Conservation (phyloP, 345 rosid species). For the Clarkia xantiana region DNA sequence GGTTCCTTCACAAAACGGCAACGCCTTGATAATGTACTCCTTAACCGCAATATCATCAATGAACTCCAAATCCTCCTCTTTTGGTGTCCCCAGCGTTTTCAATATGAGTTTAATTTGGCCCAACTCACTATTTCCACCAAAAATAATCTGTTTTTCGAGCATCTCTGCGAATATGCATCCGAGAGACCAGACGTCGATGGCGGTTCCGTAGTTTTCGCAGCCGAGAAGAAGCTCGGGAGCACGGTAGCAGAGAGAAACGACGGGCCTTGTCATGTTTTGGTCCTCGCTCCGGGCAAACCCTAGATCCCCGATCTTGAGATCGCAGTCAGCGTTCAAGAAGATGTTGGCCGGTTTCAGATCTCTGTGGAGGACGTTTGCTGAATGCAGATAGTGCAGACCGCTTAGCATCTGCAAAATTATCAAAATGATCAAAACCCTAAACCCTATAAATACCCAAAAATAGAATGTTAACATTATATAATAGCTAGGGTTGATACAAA, state of each 20-base stretch:
- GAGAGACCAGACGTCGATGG: constrained; percentile 82
- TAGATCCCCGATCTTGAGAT: constrained; percentile 73
- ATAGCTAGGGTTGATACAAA: constrained; percentile 65
- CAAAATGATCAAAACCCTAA: not conserved
- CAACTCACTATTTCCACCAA: constrained; percentile 69
- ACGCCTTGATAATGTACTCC: constrained; percentile 50
- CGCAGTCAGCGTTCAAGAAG: constrained; percentile 71
- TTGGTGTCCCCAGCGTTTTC: constrained; percentile 52
- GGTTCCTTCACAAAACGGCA: constrained; percentile 46
- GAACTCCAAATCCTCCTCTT: constrained; percentile 51
- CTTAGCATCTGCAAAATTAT: constrained; percentile 41
- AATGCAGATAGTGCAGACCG: constrained; percentile 84
- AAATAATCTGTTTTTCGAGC: constrained; percentile 67
- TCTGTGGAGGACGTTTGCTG: constrained; percentile 78
- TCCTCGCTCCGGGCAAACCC: constrained; percentile 78
- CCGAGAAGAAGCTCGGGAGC: constrained; percentile 87
- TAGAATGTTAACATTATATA: constrained; percentile 19
- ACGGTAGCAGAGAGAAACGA: constrained; percentile 83
- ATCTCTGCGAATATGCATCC: constrained; percentile 91
- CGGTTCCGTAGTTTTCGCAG: constrained; percentile 72
- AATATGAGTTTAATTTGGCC: constrained; percentile 70
- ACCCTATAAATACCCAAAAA: not conserved
- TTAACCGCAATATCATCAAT: constrained; percentile 59
- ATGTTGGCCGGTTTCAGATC: constrained; percentile 87
- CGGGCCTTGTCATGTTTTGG: constrained; percentile 71